Conservation (phyloP, 768 basidiomycete species). For the Leccinum truebloodii region DNA sequence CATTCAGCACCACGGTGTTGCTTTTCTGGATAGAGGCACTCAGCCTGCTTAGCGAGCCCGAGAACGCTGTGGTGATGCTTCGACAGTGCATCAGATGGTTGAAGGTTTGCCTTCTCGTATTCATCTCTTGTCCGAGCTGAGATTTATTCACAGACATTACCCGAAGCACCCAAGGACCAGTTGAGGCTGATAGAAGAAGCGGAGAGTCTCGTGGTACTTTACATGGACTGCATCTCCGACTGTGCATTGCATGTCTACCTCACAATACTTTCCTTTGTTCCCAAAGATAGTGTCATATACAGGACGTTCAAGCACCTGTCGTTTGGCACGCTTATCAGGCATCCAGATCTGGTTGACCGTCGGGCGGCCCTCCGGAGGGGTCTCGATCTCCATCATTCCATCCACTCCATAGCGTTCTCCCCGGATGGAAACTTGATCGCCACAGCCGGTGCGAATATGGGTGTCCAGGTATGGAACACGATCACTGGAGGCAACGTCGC, state of each 20-base stretch:
- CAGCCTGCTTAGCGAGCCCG: conserved; percentile 15
- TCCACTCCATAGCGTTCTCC: conserved; percentile 20
- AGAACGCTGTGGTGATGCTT: conserved; percentile 18
- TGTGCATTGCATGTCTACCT: conserved; percentile 23
- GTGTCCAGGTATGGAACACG: conserved; percentile 25
- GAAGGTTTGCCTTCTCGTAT: conserved; percentile 6
- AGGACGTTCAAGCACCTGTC: too few species aligned
- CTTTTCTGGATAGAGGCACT: conserved; percentile 18
- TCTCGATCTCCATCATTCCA: conserved; percentile 2
- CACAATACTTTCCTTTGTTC: conserved; percentile 9
- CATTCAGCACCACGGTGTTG: conserved; percentile 10
- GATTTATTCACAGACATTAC: conserved; percentile 4
- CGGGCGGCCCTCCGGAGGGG: neutral
- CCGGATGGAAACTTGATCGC: conserved; percentile 16
- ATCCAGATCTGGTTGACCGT: neutral
- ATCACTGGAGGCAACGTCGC: conserved; percentile 24
- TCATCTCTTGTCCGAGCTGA: neutral
- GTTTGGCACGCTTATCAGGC: too few species aligned
- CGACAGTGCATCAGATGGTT: conserved; percentile 16
- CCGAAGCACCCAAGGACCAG: conserved; percentile 4
- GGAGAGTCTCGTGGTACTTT: conserved; percentile 10
- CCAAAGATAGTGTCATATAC: too few species aligned
- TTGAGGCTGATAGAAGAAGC: conserved; percentile 11
- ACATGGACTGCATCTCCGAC: conserved; percentile 21
- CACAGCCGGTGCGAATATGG: conserved; percentile 14